Percentiles rank a stretch among this genome's conserved stretches.
Conservation (phyloP, 257 asterid genomes). For the Solanum bulbocastanum region DNA sequence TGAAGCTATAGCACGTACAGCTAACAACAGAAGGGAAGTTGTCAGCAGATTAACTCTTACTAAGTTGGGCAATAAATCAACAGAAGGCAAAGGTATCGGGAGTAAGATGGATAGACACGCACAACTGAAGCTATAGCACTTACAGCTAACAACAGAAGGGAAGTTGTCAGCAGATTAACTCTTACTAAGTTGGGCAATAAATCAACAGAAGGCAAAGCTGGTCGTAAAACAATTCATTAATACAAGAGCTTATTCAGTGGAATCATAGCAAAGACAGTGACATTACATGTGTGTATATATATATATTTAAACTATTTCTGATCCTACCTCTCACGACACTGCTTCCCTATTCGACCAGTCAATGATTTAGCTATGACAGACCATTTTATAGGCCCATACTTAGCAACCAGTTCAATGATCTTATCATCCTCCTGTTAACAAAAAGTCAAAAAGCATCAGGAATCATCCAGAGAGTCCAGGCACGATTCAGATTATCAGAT, state of each 20-base stretch:
- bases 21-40: neutral
- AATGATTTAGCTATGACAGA: constrained; percentile 87
- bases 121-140: neutral
- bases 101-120: neutral
- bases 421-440: constrained; percentile 82
- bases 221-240: neutral
- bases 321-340: constrained; percentile 95
- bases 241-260: neutral
- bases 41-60: neutral
- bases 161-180: neutral
- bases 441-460: constrained; percentile 5
- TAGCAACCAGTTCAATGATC: constrained; percentile 71
- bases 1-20: neutral
- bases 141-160: neutral
- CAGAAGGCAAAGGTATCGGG: neutral
- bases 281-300: neutral
- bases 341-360: constrained; percentile 99
- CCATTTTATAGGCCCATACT: constrained; percentile 96
- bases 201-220: neutral
- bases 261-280: neutral
- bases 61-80: neutral
- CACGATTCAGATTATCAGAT: neutral
- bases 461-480: neutral
- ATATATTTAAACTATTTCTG: neutral
- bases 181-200: neutral